Evolutionary conservation across 768 basidiomycete species (phyloP).

Genomic region (Russula dissimulans): DNA sequence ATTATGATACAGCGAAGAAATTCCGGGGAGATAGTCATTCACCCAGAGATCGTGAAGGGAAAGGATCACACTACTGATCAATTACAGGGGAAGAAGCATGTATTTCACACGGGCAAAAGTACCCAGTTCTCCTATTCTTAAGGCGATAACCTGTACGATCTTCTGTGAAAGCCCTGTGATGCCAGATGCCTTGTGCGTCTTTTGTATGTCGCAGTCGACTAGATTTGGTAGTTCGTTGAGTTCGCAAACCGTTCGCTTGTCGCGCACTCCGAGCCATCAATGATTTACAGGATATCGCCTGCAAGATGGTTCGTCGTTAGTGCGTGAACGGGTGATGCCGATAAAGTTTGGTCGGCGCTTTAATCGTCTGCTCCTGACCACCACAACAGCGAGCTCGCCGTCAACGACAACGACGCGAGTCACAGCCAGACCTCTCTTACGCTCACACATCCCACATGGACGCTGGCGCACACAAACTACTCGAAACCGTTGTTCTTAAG

Average conservation of each 20-base stretch:
- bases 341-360: constrained; percentile 16
- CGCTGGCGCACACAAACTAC: constrained; percentile 44
- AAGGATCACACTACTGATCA: neutral
- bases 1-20: neutral
- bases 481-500: constrained; percentile 58
- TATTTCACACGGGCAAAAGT: neutral
- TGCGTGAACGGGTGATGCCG: constrained; percentile 6
- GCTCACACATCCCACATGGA: constrained; percentile 34
- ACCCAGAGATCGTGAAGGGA: neutral
- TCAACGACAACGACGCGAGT: constrained; percentile 15
- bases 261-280: no score
- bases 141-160: neutral
- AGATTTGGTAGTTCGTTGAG: neutral
- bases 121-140: no score
- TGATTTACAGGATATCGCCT: no score
- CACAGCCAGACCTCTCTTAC: neutral
- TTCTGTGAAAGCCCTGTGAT: neutral
- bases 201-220: neutral
- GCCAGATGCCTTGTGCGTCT: neutral
- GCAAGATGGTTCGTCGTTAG: no score
- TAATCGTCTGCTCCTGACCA: constrained; percentile 20
- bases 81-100: neutral
- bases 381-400: constrained; percentile 20
- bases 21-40: neutral
- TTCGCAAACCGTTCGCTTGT: neutral